phyloP scores from a whole-genome alignment of 768 basidiomycete genomes.

The Lepiota venenata region DNA sequence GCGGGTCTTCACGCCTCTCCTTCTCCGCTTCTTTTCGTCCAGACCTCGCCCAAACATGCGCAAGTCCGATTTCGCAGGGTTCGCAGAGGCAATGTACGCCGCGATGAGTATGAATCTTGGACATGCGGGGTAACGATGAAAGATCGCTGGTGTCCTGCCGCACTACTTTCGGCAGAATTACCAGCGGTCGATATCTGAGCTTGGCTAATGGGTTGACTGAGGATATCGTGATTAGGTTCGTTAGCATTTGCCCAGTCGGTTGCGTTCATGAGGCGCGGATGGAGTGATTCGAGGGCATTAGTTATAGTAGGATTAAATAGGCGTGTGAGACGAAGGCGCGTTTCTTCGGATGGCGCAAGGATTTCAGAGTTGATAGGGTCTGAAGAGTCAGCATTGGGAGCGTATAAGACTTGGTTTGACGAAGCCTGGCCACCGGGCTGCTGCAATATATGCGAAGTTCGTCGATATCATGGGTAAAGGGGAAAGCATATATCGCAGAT shows the following conservation, averaged over 20 bases:
- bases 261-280: slow-evolving; percentile 67
- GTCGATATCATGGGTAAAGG: slow-evolving; percentile 61
- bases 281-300: slow-evolving; percentile 59
- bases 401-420: slow-evolving; percentile 58
- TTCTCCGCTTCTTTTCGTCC: slow-evolving; percentile 61
- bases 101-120: slow-evolving; percentile 75
- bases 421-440: slow-evolving; percentile 81
- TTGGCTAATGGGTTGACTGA: slow-evolving; percentile 26
- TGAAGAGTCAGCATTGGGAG: not conserved
- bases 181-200: not conserved
- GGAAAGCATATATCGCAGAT: slow-evolving; percentile 59
- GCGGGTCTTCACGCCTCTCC: slow-evolving; percentile 35
- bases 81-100: slow-evolving; percentile 80
- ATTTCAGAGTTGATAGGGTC: slow-evolving; percentile 13
- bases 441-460: slow-evolving; percentile 76
- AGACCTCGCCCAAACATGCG: slow-evolving; percentile 78
- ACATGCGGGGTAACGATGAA: slow-evolving; percentile 55
- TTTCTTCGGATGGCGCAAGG: slow-evolving; percentile 46
- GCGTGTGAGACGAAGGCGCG: slow-evolving; percentile 61
- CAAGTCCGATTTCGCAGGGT: slow-evolving; percentile 76
- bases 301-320: slow-evolving; percentile 63
- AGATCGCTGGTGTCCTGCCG: slow-evolving; percentile 15
- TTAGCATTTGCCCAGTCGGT: slow-evolving; percentile 57
- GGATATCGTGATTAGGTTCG: slow-evolving; percentile 40
- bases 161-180: not conserved